A percentile compares a stretch with the other conserved stretches of the same genome.
These are phyloP conservation scores for Fusarium protoensiforme DNA, from an alignment of 2,329 filamentous ascomycete species.

Conservation along the genomic window DNA sequence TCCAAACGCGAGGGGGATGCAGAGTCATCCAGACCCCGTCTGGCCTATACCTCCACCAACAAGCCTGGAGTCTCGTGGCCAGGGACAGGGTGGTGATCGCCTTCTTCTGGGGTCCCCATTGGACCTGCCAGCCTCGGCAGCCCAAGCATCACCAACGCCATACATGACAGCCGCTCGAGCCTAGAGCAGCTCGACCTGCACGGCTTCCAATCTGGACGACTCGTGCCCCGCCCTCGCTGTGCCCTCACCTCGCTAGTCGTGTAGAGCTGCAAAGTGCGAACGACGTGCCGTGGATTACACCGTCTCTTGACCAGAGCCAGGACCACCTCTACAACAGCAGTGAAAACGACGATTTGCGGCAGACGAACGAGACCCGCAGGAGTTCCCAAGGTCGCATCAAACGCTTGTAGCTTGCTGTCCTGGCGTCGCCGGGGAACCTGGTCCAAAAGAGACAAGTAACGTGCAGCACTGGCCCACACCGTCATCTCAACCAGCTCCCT, in stretches of 20 bases:
- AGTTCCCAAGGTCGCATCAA: neutral
- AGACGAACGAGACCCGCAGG: neutral
- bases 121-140: neutral
- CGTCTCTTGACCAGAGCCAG: neutral
- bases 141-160: conserved; percentile 11
- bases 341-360: neutral
- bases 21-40: neutral
- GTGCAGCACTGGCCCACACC: conserved; percentile 2
- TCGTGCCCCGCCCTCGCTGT: neutral
- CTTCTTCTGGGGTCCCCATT: conserved; percentile 6
- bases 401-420: neutral
- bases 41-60: conserved; percentile 16
- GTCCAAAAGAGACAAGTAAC: neutral
- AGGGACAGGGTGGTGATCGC: conserved; percentile 7
- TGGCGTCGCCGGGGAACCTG: conserved; percentile 19
- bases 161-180: conserved; percentile 7
- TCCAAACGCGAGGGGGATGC: conserved; percentile 3
- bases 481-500: neutral
- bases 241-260: neutral
- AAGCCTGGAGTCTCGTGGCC: conserved; percentile 2
- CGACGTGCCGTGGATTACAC: neutral
- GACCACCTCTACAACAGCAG: neutral
- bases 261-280: neutral
- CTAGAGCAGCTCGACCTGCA: conserved; percentile 5
- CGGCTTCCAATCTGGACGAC: conserved; percentile 10